Evolutionary conservation across 2,329 filamentous ascomycete genomes (phyloP).

Genomic region (Apiospora saccharicola): DNA sequence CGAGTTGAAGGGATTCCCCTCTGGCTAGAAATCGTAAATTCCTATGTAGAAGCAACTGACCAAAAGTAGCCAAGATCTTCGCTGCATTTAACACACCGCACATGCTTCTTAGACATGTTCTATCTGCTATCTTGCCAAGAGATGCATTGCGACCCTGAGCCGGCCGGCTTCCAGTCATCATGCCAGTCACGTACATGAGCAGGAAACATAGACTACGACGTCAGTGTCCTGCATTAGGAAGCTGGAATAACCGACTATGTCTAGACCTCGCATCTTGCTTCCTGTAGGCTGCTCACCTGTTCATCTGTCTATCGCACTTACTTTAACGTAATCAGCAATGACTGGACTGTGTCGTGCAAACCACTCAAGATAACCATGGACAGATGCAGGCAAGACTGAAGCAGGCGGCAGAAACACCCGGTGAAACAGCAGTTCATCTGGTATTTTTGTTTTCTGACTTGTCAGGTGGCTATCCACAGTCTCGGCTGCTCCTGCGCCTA

Average conservation of each 20-base stretch:
- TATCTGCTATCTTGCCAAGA: slow-evolving; percentile 15
- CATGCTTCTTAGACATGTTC: slow-evolving; percentile 3
- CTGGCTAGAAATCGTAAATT: background rate
- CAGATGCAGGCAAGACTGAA: background rate
- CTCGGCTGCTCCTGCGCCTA: background rate
- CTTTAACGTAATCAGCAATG: background rate
- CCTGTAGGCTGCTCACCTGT: background rate
- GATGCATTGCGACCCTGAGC: slow-evolving; percentile 4
- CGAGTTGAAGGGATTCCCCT: background rate
- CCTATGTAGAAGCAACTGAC: background rate
- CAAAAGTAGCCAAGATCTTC: background rate
- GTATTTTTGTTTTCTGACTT: background rate
- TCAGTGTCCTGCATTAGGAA: slow-evolving; percentile 18
- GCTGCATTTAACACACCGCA: background rate
- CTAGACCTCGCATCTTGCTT: background rate
- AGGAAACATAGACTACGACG: slow-evolving; percentile 2
- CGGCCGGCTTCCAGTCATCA: background rate
- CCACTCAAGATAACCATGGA: background rate
- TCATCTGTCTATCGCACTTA: background rate
- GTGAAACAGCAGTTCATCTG: slow-evolving; percentile 10
- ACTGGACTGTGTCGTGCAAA: background rate
- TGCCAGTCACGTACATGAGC: background rate
- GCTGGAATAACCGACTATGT: background rate
- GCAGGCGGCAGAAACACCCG: slow-evolving; percentile 11
- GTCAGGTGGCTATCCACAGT: background rate